Conservation (phyloP, 2,329 filamentous ascomycete species). For the Eurotiales sp. region DNA sequence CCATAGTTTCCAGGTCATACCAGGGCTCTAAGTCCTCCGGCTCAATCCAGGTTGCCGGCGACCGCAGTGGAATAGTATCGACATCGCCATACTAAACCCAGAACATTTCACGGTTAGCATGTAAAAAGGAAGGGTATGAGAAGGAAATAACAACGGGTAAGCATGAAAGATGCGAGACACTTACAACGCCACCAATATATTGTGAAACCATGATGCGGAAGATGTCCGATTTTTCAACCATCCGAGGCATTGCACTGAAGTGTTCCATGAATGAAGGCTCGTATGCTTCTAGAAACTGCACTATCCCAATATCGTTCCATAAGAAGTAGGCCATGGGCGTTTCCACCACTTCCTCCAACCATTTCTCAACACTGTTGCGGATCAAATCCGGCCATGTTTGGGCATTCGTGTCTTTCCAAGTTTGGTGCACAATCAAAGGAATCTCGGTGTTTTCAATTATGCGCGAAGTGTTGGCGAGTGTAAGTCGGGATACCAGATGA, state of each 20-base stretch:
- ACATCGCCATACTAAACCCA: conserved; percentile 28
- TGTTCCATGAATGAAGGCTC: conserved; percentile 22
- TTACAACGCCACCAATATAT: conserved; percentile 21
- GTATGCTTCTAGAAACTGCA: conserved; percentile 24
- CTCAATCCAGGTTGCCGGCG: conserved; percentile 25
- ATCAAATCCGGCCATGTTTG: conserved; percentile 25
- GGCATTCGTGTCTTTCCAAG: conserved; percentile 26
- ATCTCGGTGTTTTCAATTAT: conserved; percentile 24
- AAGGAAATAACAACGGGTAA: background rate
- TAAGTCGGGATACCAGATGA: conserved; percentile 20
- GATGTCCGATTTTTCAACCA: conserved; percentile 29
- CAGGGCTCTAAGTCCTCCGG: conserved; percentile 24
- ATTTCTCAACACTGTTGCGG: conserved; percentile 25
- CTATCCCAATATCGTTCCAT: conserved; percentile 31
- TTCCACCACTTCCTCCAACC: conserved; percentile 22
- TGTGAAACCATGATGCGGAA: conserved; percentile 31
- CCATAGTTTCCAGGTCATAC: conserved; percentile 23
- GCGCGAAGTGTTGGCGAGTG: conserved; percentile 13
- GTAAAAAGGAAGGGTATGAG: background rate
- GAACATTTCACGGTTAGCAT: background rate
- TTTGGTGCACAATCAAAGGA: conserved; percentile 32
- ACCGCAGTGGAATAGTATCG: conserved; percentile 28
- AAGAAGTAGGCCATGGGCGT: conserved; percentile 30
- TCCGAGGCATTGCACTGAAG: conserved; percentile 22
- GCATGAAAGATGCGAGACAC: background rate